Evolutionary conservation across 495 filamentous ascomycete genomes (phyloP), one percentile per base, ranked within the genome.

Genomic region (Xanthoparmelia taractica): DNA sequence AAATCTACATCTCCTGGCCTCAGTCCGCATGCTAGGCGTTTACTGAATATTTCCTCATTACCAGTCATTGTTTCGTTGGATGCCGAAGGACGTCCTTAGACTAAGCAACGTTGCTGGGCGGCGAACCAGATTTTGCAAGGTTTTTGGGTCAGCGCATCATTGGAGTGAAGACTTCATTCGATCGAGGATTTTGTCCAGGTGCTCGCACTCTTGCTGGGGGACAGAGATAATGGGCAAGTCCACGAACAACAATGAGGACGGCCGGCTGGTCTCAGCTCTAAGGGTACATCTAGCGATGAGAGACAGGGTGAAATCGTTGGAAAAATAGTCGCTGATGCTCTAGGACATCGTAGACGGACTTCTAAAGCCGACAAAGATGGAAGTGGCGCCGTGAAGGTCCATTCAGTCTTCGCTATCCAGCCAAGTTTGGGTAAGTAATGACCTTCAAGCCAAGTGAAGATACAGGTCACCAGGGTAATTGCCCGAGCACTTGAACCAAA

Each of bases 401-500:
- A 91, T 67, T 63, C 92, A 18, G 81, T 82, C 8, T 76, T 90
- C 33, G 76, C 79, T 40, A 82, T 92, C 61, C 80, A 87, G 60
- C 86, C 87, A 67, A 86, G 81, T 70, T 69, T 94, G 38, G 86
- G 86, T 77, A 73, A 67, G 74, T 67, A 31, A 65, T 55, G 60
- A 5, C 4, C 31, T 27, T 33, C 34, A 63, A 33, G 17, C 25
- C 40, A 15, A 65, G 40, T 29, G 3, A 31, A 37, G 31, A 57
- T 37, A 8, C 57, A 80, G 74, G n/a, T n/a, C n/a, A n/a, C n/a
- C n/a, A n/a, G n/a, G n/a, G 80, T 17, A 92, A 92, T 64, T 93
- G 89, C 69, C 90, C 90, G 0, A 95, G 74, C 93, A 95, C 66
- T 65, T 94, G 27, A 92, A 91, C 73, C 82, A 81, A 64, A 90